These are phyloP conservation scores for Candida rishiriensis DNA, from an alignment of 805 yeast genomes.

Conservation along the genomic window DNA sequence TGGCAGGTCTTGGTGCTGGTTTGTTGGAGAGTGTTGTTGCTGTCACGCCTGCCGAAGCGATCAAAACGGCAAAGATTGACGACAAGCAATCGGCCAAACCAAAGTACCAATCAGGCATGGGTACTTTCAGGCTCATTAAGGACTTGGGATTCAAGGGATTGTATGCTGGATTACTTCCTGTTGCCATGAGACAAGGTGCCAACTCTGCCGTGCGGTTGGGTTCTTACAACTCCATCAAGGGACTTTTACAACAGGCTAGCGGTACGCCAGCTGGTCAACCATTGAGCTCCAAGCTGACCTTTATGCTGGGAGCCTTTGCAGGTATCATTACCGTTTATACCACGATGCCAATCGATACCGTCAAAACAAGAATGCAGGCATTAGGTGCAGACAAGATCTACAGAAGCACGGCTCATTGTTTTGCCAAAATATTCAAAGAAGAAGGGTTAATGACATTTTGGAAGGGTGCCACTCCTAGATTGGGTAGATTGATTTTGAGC, in stretches of 20 bases:
- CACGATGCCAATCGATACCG: conserved; percentile 95
- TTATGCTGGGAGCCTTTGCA: conserved; percentile 84
- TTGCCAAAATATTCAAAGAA: conserved; percentile 68
- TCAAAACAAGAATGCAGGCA: conserved; percentile 96
- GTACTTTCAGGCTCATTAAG: conserved; percentile 57
- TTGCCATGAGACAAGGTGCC: conserved; percentile 91
- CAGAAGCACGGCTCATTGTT: conserved; percentile 76
- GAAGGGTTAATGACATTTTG: conserved; percentile 92
- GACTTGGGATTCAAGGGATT: conserved; percentile 83
- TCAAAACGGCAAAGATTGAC: conserved; percentile 92
- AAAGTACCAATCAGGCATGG: conserved; percentile 67
- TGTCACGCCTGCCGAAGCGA: conserved; percentile 95
- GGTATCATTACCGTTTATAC: conserved; percentile 87
- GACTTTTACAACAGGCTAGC: conserved; percentile 66
- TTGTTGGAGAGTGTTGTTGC: conserved; percentile 86
- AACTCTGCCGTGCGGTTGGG: conserved; percentile 94
- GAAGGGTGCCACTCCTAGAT: conserved; percentile 97
- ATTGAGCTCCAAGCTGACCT: conserved; percentile 73
- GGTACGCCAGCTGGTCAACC: conserved; percentile 68
- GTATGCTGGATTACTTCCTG: conserved; percentile 88
- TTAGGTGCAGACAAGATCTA: conserved; percentile 71
- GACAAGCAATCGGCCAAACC: conserved; percentile 79
- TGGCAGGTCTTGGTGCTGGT: conserved; percentile 99
- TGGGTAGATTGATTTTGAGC: conserved; percentile 85
- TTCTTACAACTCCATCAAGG: conserved; percentile 83